Evolutionary conservation across 495 filamentous ascomycete genomes (phyloP), one percentile per base, ranked within the genome.

Genomic region (Aspergillus campestris): DNA sequence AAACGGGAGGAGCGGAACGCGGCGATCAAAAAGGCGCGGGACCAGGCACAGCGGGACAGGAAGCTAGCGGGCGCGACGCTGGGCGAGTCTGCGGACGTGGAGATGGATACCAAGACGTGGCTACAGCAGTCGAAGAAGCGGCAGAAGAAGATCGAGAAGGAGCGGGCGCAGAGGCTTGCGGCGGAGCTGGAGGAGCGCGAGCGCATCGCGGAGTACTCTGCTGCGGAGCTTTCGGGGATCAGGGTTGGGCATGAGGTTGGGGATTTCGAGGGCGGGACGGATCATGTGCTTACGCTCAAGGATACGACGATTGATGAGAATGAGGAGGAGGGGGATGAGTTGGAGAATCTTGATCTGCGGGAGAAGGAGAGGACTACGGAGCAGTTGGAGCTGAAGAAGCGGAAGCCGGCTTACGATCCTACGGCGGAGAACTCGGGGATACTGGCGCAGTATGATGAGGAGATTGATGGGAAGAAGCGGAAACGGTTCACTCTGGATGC

Each of bases 361-460:
- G 92, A 92, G 53, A 75, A 77, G 47, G 91, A 96, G 58, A 84
- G 75, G 57, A 65, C 90, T 27, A 70, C 75, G 12, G 85, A 95
- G 62, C 82, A 74, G 55, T 66, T 94, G 11, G 81, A 91, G 42
- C 64, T 90, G 38, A 95, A 96, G 73, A 95, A 92, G 78, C 87
- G 87, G 65, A 89, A 86, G 65, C 86, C 86, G 0, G 79, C 81
- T 2, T 98, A 98, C 55, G 85, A 97, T 54, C 89, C 90, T 3
- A 71, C 79, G 11, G 80, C 80, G 44, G 76, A 74, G 42, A 84
- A 80, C 40, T 70, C 80, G 45, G 74, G 71, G 39, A 75, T 98
- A 27, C 68, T 98, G 37, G 74, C 80, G 15, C 88, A 98, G 46
- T 98, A 98, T 58, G 92, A 97, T 52, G 91, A 95, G 57, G 90